Evolutionary conservation across 495 filamentous ascomycete genomes (phyloP).

Genomic region (Neurospora tetraspora): DNA sequence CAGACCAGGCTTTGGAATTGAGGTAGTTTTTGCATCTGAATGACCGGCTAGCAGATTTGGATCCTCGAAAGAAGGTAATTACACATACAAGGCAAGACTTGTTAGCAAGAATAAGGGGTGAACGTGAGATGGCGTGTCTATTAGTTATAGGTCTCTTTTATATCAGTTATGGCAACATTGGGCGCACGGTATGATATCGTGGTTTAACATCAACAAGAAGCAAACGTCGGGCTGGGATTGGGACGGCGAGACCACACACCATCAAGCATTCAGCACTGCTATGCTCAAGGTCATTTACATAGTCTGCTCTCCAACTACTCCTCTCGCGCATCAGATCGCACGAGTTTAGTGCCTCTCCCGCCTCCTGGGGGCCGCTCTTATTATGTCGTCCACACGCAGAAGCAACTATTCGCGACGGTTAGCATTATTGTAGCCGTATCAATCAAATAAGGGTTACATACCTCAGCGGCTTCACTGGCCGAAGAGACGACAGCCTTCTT

Average conservation of each 20-base stretch:
- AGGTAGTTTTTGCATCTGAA: neutral
- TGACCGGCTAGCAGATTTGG: neutral
- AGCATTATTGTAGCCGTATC: constrained; percentile 2
- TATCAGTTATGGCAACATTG: neutral
- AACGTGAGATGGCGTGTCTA: neutral
- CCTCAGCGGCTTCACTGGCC: constrained; percentile 92
- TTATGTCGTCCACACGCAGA: constrained; percentile 29
- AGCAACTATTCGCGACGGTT: constrained; percentile 16
- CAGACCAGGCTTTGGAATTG: neutral
- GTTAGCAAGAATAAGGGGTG: neutral
- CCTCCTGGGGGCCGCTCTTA: constrained; percentile 29
- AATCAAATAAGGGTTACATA: constrained; percentile 33
- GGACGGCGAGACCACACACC: neutral
- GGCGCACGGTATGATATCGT: neutral
- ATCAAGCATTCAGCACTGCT: neutral
- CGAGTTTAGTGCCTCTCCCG: constrained; percentile 20
- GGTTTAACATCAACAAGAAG: neutral
- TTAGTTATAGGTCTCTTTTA: neutral
- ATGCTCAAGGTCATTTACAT: neutral
- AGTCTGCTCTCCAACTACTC: neutral
- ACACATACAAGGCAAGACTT: neutral
- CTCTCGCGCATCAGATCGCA: neutral
- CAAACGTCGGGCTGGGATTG: neutral
- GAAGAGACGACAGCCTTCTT: constrained; percentile 94
- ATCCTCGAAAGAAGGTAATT: neutral